These are phyloP conservation scores for Ganoderma meredithae DNA, from an alignment of 1,284 basidiomycete genomes.

Conservation along the genomic window DNA sequence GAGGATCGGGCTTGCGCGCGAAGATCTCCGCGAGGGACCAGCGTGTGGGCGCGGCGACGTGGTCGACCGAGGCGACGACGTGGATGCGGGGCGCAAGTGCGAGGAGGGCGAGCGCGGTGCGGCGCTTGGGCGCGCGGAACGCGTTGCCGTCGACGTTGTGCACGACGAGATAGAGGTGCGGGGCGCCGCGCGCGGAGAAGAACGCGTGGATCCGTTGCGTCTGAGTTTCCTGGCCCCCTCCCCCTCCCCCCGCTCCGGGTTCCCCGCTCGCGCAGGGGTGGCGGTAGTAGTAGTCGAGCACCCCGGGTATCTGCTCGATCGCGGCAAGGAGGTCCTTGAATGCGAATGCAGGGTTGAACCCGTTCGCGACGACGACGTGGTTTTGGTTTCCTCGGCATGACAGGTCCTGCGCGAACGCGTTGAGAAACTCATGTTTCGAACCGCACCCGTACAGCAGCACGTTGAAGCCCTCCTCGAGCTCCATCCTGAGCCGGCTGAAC, in stretches of 20 bases:
- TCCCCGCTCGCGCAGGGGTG: constrained; percentile 43
- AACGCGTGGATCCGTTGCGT: constrained; percentile 69
- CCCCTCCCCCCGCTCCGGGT: constrained; percentile 10
- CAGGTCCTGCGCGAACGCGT: constrained; percentile 72
- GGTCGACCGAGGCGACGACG: constrained; percentile 85
- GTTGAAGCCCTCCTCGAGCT: constrained; percentile 86
- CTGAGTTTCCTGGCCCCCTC: constrained; percentile 61
- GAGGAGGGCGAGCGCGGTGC: constrained; percentile 71
- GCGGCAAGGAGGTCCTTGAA: constrained; percentile 76
- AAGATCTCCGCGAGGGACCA: constrained; percentile 73
- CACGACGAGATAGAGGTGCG: constrained; percentile 76
- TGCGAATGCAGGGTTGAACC: constrained; percentile 73
- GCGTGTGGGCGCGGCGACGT: constrained; percentile 81
- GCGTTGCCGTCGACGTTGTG: constrained; percentile 88
- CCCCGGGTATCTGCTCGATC: constrained; percentile 68
- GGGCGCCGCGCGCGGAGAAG: constrained; percentile 48
- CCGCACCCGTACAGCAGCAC: constrained; percentile 88
- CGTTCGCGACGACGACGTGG: constrained; percentile 84
- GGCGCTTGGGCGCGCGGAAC: constrained; percentile 68
- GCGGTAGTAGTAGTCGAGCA: constrained; percentile 38
- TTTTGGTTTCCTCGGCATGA: constrained; percentile 60
- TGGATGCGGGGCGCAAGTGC: constrained; percentile 79
- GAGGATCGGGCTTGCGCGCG: constrained; percentile 53
- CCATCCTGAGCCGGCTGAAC: constrained; percentile 72
- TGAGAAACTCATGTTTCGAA: constrained; percentile 80